Evolutionary conservation across 108 stramenopile genomes (phyloP).

Genomic region (Stephanodiscus minutulus): DNA sequence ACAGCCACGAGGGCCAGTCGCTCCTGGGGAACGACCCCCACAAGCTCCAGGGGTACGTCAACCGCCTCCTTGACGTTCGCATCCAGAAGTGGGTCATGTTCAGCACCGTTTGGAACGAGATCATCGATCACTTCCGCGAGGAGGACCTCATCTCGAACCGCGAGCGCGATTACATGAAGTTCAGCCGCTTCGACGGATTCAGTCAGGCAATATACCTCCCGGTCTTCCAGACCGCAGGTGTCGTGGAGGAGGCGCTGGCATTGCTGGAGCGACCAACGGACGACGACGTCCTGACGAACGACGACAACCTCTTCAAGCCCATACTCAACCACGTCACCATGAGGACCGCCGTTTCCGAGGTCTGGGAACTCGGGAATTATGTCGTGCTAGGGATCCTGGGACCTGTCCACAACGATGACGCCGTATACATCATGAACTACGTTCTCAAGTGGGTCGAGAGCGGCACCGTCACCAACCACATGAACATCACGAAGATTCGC

Average conservation of each 20-base stretch:
- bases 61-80: constrained; percentile 88
- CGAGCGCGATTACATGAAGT: constrained; percentile 93
- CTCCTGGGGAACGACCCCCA: constrained; percentile 77
- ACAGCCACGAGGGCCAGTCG: constrained; percentile 61
- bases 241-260: constrained; percentile 89
- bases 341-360: constrained; percentile 94
- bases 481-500: constrained; percentile 68
- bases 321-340: constrained; percentile 85
- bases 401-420: constrained; percentile 79
- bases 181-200: constrained; percentile 93
- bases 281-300: constrained; percentile 63
- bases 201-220: constrained; percentile 96
- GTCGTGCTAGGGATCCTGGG: constrained; percentile 82
- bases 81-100: constrained; percentile 98
- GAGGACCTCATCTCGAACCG: constrained; percentile 93
- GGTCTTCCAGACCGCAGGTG: constrained; percentile 96
- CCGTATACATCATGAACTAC: constrained; percentile 66
- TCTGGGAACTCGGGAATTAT: constrained; percentile 92
- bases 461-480: constrained; percentile 57
- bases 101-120: constrained; percentile 97
- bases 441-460: constrained; percentile 84
- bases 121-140: constrained; percentile 88
- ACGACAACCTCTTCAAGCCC: constrained; percentile 83
- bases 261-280: constrained; percentile 78
- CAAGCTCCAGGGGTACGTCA: constrained; percentile 86